Percentiles rank a stretch among this genome's conserved stretches.
phyloP scores from a whole-genome alignment of 768 basidiomycete genomes.

The Mycena polygramma region DNA sequence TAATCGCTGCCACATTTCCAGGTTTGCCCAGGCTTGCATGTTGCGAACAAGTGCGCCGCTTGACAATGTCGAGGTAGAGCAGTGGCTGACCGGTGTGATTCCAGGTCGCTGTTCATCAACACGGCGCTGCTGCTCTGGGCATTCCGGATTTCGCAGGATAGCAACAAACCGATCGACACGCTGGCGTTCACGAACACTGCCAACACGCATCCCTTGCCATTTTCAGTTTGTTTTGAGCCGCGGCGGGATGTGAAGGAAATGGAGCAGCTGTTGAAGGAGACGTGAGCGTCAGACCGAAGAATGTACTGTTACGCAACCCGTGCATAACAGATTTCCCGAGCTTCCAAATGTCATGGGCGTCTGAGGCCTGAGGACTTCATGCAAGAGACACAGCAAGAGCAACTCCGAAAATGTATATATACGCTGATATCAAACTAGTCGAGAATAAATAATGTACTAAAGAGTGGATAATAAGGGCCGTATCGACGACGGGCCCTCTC shows the following conservation, averaged over 20 bases:
- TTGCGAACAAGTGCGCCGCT: conserved; percentile 59
- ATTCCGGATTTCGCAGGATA: conserved; percentile 68
- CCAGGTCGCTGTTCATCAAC: conserved; percentile 76
- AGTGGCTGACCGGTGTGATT: neutral
- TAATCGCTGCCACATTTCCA: conserved; percentile 32
- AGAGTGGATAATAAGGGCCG: no score
- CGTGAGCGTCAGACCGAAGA: neutral
- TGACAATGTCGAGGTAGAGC: conserved; percentile 25
- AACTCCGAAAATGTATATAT: no score
- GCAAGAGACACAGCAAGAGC: no score
- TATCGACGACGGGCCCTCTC: no score
- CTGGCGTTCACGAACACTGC: conserved; percentile 74
- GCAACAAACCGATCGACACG: conserved; percentile 67
- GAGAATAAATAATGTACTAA: no score
- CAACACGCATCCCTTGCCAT: conserved; percentile 74
- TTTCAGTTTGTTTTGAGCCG: conserved; percentile 69
- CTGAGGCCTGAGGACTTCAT: no score
- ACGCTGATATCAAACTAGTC: no score
- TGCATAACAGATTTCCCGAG: no score
- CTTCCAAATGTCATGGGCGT: no score
- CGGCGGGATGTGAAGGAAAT: conserved; percentile 52
- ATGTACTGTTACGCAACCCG: no score
- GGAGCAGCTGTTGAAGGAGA: conserved; percentile 56
- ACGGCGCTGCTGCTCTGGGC: conserved; percentile 76
- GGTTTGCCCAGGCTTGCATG: conserved; percentile 77